Evolutionary conservation across 169 alveolate genomes (phyloP), one percentile per base, ranked within the genome.

Genomic region (Cryptosporidium xiaoi): DNA sequence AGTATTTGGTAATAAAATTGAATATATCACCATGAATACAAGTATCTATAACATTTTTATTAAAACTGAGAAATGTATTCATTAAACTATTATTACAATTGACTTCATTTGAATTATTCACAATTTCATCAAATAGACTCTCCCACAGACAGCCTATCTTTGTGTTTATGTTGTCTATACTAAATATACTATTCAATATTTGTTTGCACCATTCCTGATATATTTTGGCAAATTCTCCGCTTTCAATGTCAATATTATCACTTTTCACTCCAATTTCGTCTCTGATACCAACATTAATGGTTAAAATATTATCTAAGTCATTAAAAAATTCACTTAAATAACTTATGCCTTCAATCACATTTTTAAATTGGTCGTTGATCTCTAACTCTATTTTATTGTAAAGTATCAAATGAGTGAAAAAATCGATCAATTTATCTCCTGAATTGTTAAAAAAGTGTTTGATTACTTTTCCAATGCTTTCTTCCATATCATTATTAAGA

Each of bases 131-230:
- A 60, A 77, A 77, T 2, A 77, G 8, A 20, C 34, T 27, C 24
- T 77, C 51, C 87, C 87, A 77, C 2, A 77, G 53, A 34, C 58
- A 51, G 29, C 27, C 13, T 51, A 53, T 69, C 36, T 34, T 62
- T 8, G 64, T 58, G 24, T 77, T 53, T n/a, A 77, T 58, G 40
- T 77, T 56, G 20, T 62, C 51, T 58, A 56, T 58, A 12, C 46
- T 77, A 44, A 56, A 62, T 44, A 66, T 27, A 18, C 31, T 20
- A 31, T 51, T 60, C 36, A 77, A 48, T 33, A 77, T 62, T 10
- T 13, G 48, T 60, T 77, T 77, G 15, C 53, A 56, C 87, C 87
- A 77, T 15, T 77, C 87, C 18, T 40, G 36, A 40, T 36, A 77
- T 20, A 34, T 77, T 60, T 53, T 77, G n/a, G 48, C 0, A 40